Evolutionary conservation across 495 filamentous ascomycete genomes (phyloP), one percentile per base, ranked within the genome.

Genomic region (Thermochaetoides thermophila): DNA sequence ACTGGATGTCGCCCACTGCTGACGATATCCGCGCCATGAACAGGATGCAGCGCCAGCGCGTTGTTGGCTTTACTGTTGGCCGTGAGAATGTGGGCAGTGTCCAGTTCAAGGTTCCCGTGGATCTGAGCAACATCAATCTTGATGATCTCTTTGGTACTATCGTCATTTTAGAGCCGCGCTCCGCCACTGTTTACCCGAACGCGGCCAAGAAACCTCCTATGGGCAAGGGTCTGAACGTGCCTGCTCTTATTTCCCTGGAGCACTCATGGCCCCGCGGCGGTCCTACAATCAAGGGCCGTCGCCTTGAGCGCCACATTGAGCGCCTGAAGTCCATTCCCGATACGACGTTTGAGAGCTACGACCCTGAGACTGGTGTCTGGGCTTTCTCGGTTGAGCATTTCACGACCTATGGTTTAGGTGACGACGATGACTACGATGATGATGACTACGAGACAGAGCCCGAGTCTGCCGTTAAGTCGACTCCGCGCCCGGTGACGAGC

Each of bases 341-440:
- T 47, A 92, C 89, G 5, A 71, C 73, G 21, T 94, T 93, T 41
- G 60, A 84, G 29, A 61, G 66, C 38, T 97, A 94, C 53, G 68
- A 87, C 25, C 60, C 50, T 24, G 68, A 79, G 13, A 81, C 73
- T 19, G 89, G 89, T 32, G 71, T 79, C 16, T 97, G 89, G 89
- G 68, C 71, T 5, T 97, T 97, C 61, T 75, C 63, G 13, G 89
- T 97, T 24, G 74, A 84, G 38, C 89, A 97, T 56, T 97, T 85
- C 56, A 94, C 84, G 11, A 93, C 84, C 7, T 97, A 97, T 52
- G 84, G 77, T n/a, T 64, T 95, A 31, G 78, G 84, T 41, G 82
- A 89, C 42, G 81, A 86, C 27, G 81, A 82, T 17, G 78, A 84
- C 21, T 80, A 84, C 16, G 70, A 69, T 30, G 63, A 60, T 45